Percentiles rank a stretch among this genome's conserved stretches.
Conservation (phyloP, 1,284 basidiomycete species). For the Cryptococcus jaspeensis region DNA sequence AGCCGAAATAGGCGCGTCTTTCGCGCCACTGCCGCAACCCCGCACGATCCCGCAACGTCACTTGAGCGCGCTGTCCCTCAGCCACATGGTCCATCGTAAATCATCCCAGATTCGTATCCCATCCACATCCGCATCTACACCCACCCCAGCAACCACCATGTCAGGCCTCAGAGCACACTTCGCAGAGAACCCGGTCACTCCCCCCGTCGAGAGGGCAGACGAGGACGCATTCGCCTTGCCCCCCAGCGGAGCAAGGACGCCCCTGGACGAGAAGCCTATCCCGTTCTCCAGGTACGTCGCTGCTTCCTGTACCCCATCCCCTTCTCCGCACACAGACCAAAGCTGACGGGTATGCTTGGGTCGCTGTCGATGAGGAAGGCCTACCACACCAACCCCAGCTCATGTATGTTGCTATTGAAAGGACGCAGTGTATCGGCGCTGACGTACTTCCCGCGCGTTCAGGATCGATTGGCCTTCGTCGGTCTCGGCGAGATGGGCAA, state of each 20-base stretch:
- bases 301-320: neutral
- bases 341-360: neutral
- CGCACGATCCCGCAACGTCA: too few relatives aligned
- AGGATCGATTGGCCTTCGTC: slow-evolving; percentile 49
- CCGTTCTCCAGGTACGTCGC: slow-evolving; percentile 44
- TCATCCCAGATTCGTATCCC: neutral
- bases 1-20: too few relatives aligned
- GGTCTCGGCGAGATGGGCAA: slow-evolving; percentile 52
- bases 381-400: slow-evolving; percentile 37
- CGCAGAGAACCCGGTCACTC: slow-evolving; percentile 18
- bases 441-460: neutral
- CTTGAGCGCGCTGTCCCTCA: too few relatives aligned
- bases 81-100: neutral
- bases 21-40: too few relatives aligned
- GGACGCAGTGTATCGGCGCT: neutral
- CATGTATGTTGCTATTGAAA: slow-evolving; percentile 26
- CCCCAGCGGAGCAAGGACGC: slow-evolving; percentile 4
- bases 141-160: slow-evolving; percentile 12
- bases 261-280: slow-evolving; percentile 27
- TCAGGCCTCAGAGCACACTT: slow-evolving; percentile 31
- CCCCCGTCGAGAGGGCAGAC: slow-evolving; percentile 27
- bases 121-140: neutral
- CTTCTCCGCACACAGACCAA: too few relatives aligned
- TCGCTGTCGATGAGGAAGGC: slow-evolving; percentile 23
- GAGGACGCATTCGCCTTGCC: slow-evolving; percentile 1